phyloP scores from a whole-genome alignment of 805 yeast species.

The Lachancea lanzarotensis region DNA sequence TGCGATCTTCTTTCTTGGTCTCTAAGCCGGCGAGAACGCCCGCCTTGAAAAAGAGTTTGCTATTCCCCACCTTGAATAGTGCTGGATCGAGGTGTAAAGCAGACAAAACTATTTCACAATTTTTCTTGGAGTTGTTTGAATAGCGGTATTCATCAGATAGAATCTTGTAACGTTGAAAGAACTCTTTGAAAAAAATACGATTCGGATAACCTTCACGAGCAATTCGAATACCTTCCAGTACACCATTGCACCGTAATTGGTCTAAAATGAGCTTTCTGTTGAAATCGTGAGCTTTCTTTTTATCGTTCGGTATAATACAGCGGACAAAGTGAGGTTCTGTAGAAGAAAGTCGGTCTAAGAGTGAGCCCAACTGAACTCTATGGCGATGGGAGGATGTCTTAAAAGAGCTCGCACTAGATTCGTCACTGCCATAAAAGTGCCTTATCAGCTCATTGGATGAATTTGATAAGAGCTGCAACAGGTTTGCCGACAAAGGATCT shows the following conservation, averaged over 20 bases:
- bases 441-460: slow-evolving; percentile 55
- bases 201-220: slow-evolving; percentile 97
- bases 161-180: slow-evolving; percentile 68
- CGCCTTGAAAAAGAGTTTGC: slow-evolving; percentile 91
- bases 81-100: slow-evolving; percentile 65
- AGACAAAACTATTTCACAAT: slow-evolving; percentile 60
- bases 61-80: slow-evolving; percentile 82
- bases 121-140: slow-evolving; percentile 49
- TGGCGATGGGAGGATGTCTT: slow-evolving; percentile 85
- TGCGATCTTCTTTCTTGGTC: slow-evolving; percentile 58
- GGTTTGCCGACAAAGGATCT: slow-evolving; percentile 81
- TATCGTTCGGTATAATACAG: slow-evolving; percentile 85
- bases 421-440: slow-evolving; percentile 39
- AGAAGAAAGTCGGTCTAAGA: slow-evolving; percentile 64
- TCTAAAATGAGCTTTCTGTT: slow-evolving; percentile 74
- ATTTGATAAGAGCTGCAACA: slow-evolving; percentile 50
- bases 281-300: slow-evolving; percentile 62
- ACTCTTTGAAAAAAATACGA: slow-evolving; percentile 76
- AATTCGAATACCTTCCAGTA: slow-evolving; percentile 92
- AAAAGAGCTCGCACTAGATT: slow-evolving; percentile 35
- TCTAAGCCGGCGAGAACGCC: slow-evolving; percentile 92
- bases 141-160: slow-evolving; percentile 44
- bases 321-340: slow-evolving; percentile 97
- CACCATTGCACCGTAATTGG: slow-evolving; percentile 95
- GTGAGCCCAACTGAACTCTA: slow-evolving; percentile 67